Evolutionary conservation across 2,329 filamentous ascomycete species (phyloP).

Genomic region (Stagonosporopsis tanaceti): DNA sequence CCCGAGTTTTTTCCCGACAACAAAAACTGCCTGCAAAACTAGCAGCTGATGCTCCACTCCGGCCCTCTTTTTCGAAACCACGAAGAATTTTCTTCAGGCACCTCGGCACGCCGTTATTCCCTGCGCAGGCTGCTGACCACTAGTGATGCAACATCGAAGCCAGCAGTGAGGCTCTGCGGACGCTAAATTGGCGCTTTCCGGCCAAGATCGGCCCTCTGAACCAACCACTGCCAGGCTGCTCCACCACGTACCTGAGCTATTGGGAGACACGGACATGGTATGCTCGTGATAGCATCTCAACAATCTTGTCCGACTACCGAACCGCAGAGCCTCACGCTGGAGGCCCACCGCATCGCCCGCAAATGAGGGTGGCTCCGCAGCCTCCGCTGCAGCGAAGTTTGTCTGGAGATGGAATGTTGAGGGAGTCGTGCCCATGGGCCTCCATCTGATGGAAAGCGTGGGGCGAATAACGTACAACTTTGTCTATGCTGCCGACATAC

Average conservation of each 20-base stretch:
- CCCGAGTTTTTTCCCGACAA: slow-evolving; percentile 24
- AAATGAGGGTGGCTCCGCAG: slow-evolving; percentile 20
- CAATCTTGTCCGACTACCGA: slow-evolving; percentile 10
- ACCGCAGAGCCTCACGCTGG: slow-evolving; percentile 11
- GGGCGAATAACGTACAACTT: slow-evolving; percentile 20
- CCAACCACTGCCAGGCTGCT: slow-evolving; percentile 17
- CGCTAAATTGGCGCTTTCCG: slow-evolving; percentile 22
- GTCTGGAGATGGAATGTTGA: slow-evolving; percentile 8
- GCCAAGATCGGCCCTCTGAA: slow-evolving; percentile 32
- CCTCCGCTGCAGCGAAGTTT: slow-evolving; percentile 16
- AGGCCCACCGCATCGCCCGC: slow-evolving; percentile 9
- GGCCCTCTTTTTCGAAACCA: slow-evolving; percentile 35
- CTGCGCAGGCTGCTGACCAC: slow-evolving; percentile 26
- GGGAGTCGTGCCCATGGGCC: slow-evolving; percentile 21
- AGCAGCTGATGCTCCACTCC: slow-evolving; percentile 22
- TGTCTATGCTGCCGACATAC: slow-evolving; percentile 23
- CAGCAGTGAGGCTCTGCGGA: slow-evolving; percentile 24
- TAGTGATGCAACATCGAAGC: slow-evolving; percentile 35
- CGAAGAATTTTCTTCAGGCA: slow-evolving; percentile 25
- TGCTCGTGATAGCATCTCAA: slow-evolving; percentile 13
- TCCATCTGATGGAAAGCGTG: slow-evolving; percentile 19
- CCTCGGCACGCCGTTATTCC: slow-evolving; percentile 15
- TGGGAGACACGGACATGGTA: slow-evolving; percentile 9
- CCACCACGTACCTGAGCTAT: slow-evolving; percentile 1
- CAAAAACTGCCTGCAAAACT: slow-evolving; percentile 23